Evolutionary conservation across 192 early-diverging fungal species (phyloP).

Genomic region (Entophlyctis luteolus): DNA sequence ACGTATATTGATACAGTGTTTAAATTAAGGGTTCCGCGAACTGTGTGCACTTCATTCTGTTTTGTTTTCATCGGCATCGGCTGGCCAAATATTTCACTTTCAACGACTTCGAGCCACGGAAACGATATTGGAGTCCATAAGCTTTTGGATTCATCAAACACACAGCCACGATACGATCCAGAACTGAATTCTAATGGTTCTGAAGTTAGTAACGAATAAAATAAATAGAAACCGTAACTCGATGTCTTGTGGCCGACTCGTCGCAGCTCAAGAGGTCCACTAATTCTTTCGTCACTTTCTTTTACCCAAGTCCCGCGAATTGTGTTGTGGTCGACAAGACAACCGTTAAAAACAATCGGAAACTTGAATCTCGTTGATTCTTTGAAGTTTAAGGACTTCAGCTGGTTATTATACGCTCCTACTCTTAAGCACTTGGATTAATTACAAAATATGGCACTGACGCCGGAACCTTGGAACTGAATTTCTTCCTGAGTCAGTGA

Average conservation of each 20-base stretch:
- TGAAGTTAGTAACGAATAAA: too few relatives aligned
- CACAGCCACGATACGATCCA: neutral
- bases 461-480: neutral
- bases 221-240: neutral
- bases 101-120: slow-evolving; percentile 11
- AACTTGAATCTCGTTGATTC: neutral
- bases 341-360: neutral
- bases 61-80: neutral
- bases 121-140: slow-evolving; percentile 11
- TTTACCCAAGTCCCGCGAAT: neutral
- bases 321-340: neutral
- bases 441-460: neutral
- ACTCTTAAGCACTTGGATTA: neutral
- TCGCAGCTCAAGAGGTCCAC: neutral
- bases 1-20: neutral
- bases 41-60: slow-evolving; percentile 4
- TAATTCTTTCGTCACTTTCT: neutral
- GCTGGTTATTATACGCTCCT: neutral
- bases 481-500: neutral
- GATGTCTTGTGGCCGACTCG: neutral
- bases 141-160: slow-evolving; percentile 8
- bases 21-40: neutral
- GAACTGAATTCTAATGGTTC: too few relatives aligned
- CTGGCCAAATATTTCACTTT: slow-evolving; percentile 10
- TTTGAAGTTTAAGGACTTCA: neutral